These are phyloP conservation scores for Penicillium coffeae DNA, from an alignment of 495 filamentous ascomycete genomes.

Conservation along the genomic window DNA sequence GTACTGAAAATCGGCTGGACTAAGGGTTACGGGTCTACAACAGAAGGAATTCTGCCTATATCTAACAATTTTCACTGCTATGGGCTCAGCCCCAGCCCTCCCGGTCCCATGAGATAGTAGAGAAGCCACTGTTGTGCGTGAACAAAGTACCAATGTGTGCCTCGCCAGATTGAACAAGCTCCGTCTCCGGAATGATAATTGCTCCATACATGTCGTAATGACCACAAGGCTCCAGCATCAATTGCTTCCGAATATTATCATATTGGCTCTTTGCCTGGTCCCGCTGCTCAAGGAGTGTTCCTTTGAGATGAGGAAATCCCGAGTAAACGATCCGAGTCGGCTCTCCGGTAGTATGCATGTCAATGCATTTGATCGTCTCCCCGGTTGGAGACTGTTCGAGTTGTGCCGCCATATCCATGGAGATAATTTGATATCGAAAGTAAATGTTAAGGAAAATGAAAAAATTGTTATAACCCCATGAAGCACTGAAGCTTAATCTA, in stretches of 20 bases:
- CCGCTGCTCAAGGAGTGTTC: constrained; percentile 27
- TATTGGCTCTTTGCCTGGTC: constrained; percentile 17
- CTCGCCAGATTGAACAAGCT: constrained; percentile 35
- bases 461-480: too few species aligned
- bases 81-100: too few species aligned
- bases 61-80: too few species aligned
- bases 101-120: too few species aligned
- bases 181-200: constrained; percentile 25
- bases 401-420: background rate
- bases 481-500: too few species aligned
- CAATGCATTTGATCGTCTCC: constrained; percentile 21
- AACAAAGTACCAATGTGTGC: constrained; percentile 29
- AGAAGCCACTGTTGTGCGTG: constrained; percentile 69
- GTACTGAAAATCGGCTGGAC: too few species aligned
- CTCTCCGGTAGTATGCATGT: constrained; percentile 35
- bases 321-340: constrained; percentile 31
- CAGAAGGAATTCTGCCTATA: constrained; percentile 60
- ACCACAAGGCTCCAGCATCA: constrained; percentile 34
- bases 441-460: too few species aligned
- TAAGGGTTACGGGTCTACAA: constrained; percentile 22
- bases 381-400: background rate
- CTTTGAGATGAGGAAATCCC: constrained; percentile 21
- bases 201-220: constrained; percentile 35
- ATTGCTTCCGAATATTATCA: constrained; percentile 24
- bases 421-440: too few species aligned